Evolutionary conservation across 768 basidiomycete genomes (phyloP).

Genomic region (Amanita muscaria): DNA sequence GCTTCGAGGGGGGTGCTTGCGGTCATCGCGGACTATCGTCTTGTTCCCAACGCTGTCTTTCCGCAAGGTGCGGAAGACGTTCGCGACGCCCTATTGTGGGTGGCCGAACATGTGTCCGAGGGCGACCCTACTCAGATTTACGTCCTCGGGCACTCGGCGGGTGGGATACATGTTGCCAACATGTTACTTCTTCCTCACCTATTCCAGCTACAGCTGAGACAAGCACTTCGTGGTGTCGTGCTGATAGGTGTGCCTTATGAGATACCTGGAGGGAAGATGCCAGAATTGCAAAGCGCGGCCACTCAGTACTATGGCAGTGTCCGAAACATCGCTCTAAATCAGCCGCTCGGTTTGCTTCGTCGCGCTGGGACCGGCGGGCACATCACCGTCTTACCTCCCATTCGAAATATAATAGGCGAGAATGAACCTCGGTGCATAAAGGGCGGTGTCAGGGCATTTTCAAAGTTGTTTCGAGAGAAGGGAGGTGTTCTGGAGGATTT

Average conservation of each 20-base stretch:
- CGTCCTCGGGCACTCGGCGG: slow-evolving; percentile 21
- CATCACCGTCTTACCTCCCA: slow-evolving; percentile 12
- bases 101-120: slow-evolving; percentile 9
- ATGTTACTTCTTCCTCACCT: slow-evolving; percentile 13
- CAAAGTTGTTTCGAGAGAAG: slow-evolving; percentile 11
- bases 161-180: slow-evolving; percentile 17
- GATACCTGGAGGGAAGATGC: slow-evolving; percentile 3
- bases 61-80: slow-evolving; percentile 20
- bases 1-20: slow-evolving; percentile 19
- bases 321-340: slow-evolving; percentile 10
- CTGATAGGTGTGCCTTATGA: slow-evolving; percentile 17
- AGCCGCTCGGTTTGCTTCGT: slow-evolving; percentile 15
- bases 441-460: slow-evolving; percentile 11
- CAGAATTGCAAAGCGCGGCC: slow-evolving; percentile 13
- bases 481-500: slow-evolving; percentile 14
- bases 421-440: slow-evolving; percentile 18
- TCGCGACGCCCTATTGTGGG: slow-evolving; percentile 17
- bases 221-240: slow-evolving; percentile 13
- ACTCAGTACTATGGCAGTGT: slow-evolving; percentile 16
- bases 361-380: slow-evolving; percentile 7
- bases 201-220: slow-evolving; percentile 8
- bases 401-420: slow-evolving; percentile 14
- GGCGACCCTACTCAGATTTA: slow-evolving; percentile 10
- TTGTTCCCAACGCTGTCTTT: slow-evolving; percentile 17
- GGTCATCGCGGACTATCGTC: slow-evolving; percentile 20